Evolutionary conservation across 1,139 yeast genomes (phyloP).

Genomic region (Scheffersomyces segobiensis): DNA sequence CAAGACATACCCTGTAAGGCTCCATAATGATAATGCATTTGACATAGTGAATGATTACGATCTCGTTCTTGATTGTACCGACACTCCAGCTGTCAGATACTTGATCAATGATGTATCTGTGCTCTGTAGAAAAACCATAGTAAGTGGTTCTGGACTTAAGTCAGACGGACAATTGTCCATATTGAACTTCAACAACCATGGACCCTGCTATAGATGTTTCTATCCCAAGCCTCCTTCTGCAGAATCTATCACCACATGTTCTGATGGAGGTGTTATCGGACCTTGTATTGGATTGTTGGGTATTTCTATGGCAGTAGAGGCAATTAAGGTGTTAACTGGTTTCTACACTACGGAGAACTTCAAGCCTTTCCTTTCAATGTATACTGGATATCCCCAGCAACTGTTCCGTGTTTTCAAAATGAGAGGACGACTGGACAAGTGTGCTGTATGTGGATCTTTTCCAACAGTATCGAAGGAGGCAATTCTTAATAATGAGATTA

Average conservation of each 20-base stretch:
- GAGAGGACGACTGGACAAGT: slow-evolving; percentile 63
- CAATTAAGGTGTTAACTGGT: slow-evolving; percentile 70
- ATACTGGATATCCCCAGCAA: slow-evolving; percentile 75
- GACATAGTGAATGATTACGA: slow-evolving; percentile 65
- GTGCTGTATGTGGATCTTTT: slow-evolving; percentile 66
- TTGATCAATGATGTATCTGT: slow-evolving; percentile 86
- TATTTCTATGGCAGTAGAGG: slow-evolving; percentile 82
- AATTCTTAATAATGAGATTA: slow-evolving; percentile 49
- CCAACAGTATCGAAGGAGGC: slow-evolving; percentile 45
- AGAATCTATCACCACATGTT: slow-evolving; percentile 77
- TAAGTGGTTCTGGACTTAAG: slow-evolving; percentile 90
- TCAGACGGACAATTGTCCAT: slow-evolving; percentile 89
- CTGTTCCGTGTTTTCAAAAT: slow-evolving; percentile 72
- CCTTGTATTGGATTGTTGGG: slow-evolving; percentile 95
- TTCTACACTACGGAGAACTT: slow-evolving; percentile 53
- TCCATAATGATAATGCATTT: slow-evolving; percentile 62
- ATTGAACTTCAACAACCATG: slow-evolving; percentile 62
- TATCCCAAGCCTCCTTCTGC: slow-evolving; percentile 92
- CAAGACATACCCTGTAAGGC: slow-evolving; percentile 50
- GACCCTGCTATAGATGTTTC: slow-evolving; percentile 95
- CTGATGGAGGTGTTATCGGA: slow-evolving; percentile 94
- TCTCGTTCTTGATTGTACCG: slow-evolving; percentile 88
- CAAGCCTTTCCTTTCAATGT: slow-evolving; percentile 68
- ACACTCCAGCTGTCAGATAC: slow-evolving; percentile 85
- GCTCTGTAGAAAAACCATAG: slow-evolving; percentile 63